Evolutionary conservation across 2,329 filamentous ascomycete species (phyloP).

Genomic region (Cordyceps javanica): DNA sequence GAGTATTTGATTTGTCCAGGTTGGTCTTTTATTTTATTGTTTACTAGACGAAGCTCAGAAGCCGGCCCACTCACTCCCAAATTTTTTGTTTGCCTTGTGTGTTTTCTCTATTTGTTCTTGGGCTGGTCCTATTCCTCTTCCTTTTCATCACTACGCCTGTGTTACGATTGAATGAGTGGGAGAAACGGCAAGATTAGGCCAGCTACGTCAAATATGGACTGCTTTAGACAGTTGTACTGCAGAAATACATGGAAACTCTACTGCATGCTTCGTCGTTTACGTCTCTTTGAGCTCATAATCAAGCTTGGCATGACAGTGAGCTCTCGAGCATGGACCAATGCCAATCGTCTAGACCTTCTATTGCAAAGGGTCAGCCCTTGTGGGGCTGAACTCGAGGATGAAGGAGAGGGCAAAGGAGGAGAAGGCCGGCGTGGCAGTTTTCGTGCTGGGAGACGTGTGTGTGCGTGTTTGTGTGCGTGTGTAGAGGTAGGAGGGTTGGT

Average conservation of each 20-base stretch:
- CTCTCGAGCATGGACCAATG: background rate
- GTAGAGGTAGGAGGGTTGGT: too few species aligned
- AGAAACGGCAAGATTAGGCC: background rate
- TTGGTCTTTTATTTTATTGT: background rate
- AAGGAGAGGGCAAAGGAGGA: background rate
- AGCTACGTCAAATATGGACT: background rate
- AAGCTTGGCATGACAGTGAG: background rate
- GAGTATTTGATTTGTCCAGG: conserved; percentile 3
- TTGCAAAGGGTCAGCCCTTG: too few species aligned
- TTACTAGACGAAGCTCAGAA: conserved; percentile 4
- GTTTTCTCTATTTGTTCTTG: background rate
- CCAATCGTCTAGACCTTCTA: background rate
- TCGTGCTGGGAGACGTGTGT: background rate
- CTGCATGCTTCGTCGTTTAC: background rate
- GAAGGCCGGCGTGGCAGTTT: conserved; percentile 11
- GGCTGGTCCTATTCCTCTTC: conserved; percentile 4
- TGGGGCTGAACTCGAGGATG: conserved; percentile 10
- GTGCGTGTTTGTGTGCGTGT: background rate
- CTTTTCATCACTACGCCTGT: background rate
- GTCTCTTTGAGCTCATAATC: background rate
- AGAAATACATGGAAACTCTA: conserved; percentile 1
- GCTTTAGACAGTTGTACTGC: background rate
- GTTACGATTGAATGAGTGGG: background rate
- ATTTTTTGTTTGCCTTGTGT: conserved; percentile 1
- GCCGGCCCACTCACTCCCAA: conserved; percentile 1